Evolutionary conservation across 2,329 filamentous ascomycete species (phyloP).

Genomic region (Pseudopyrenochaeta lycopersici): DNA sequence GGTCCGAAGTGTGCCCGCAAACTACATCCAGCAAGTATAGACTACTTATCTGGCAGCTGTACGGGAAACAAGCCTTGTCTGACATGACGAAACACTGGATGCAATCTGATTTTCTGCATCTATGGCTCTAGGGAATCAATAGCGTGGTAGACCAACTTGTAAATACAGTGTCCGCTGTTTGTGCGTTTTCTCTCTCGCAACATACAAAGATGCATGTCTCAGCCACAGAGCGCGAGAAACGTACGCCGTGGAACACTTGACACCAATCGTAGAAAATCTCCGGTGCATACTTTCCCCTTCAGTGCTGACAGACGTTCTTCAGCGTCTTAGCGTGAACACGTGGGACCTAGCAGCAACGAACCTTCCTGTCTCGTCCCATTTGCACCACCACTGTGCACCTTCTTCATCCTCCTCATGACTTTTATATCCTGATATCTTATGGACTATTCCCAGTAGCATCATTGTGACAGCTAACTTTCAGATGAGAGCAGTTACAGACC

Average conservation of each 20-base stretch:
- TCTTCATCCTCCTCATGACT: too few species aligned
- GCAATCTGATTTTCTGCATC: not conserved
- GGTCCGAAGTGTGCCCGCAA: conserved; percentile 90
- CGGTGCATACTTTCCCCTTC: not conserved
- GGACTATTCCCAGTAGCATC: not conserved
- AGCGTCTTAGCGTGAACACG: conserved; percentile 9
- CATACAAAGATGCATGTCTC: not conserved
- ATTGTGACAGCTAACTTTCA: not conserved
- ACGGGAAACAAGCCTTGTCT: conserved; percentile 8
- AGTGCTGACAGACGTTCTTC: not conserved
- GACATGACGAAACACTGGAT: not conserved
- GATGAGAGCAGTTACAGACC: not conserved
- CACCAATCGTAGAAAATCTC: not conserved
- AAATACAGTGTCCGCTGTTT: not conserved
- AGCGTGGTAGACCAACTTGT: conserved; percentile 1
- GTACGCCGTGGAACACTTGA: conserved; percentile 13
- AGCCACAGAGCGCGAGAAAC: conserved; percentile 3
- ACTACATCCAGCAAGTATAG: conserved; percentile 83
- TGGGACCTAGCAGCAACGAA: conserved; percentile 4
- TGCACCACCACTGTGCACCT: not conserved
- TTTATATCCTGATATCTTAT: not conserved
- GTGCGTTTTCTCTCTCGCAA: not conserved
- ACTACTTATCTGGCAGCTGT: conserved; percentile 24
- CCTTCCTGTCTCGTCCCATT: not conserved
- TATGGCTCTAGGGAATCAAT: conserved; percentile 2